Evolutionary conservation across 495 filamentous ascomycete genomes (phyloP), one percentile per base, ranked within the genome.

Genomic region (Daldinia loculata): DNA sequence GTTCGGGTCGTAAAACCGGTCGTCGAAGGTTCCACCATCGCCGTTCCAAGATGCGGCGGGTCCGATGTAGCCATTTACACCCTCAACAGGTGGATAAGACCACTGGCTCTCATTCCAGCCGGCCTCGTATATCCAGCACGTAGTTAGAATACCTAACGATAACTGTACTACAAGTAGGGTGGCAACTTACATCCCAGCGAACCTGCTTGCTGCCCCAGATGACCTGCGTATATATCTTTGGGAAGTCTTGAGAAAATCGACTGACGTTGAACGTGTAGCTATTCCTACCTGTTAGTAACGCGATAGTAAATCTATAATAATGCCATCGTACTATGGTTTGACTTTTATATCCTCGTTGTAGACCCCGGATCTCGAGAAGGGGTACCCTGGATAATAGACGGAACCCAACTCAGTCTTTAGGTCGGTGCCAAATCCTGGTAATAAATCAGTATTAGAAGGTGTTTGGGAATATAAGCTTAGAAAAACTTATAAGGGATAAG

Each of bases 1-100:
- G 15, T 67, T 74, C 24, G 71, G 67, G 61, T 74, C 62, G 34
- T 71, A 26, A 15, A 26, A 45, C 12, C 53, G 39, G 4, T 55
- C 39, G 27, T 74, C 56, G 30, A 61, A 61, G 61, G 34, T 38
- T 2, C 14, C 43, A 17, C 45, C 8, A 11, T 30, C 19, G 17
- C 61, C 62, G n/a, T 52, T 50, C 70, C 70, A 70, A 12, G 61
- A 63, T 24, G 70, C 69, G 2, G 60, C 67, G 0, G 72, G 69
- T 26, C 72, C 66, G 43, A 48, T 48, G 43, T 48, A 48, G 17
- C 43, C 43, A 19, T 48, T 48, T 2, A 24, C 43, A 0, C 43
- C 43, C 9, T 48, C 43, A 2, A 48, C 43, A 3, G 43, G 43
- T 19, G 43, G 43, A 11, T 48, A 48, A 48, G 17, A 48, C 43